phyloP scores from a whole-genome alignment of 306 rosid genomes.

The Quercus wislizeni region DNA sequence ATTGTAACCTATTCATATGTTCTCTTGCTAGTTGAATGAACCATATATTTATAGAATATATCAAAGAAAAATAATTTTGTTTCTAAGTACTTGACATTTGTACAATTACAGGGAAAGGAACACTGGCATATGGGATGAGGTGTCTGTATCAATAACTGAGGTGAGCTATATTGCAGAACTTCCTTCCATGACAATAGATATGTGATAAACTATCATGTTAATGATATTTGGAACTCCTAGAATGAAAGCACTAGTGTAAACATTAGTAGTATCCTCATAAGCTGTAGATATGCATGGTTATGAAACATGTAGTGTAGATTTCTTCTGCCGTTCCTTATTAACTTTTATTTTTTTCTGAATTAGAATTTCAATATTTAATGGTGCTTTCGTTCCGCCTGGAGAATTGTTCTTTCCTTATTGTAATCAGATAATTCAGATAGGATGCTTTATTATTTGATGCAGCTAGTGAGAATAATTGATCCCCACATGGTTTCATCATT shows the following conservation, averaged over 20 bases:
- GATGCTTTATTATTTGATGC: constrained; percentile 38
- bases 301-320: constrained; percentile 8
- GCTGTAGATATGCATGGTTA: not conserved
- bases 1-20: not conserved
- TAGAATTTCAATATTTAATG: constrained; percentile 13
- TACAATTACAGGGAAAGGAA: constrained; percentile 74
- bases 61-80: constrained; percentile 1
- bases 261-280: not conserved
- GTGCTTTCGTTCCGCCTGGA: constrained; percentile 18
- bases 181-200: constrained; percentile 13
- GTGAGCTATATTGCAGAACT: constrained; percentile 47
- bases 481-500: constrained; percentile 93
- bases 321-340: constrained; percentile 1
- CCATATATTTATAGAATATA: constrained; percentile 3
- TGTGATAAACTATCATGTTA: not conserved
- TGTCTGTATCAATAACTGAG: constrained; percentile 75
- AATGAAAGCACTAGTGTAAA: not conserved
- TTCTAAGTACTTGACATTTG: constrained; percentile 23
- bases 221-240: not conserved
- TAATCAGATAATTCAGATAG: not conserved
- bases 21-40: not conserved
- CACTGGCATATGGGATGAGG: constrained; percentile 98
- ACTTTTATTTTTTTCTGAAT: constrained; percentile 6
- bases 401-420: constrained; percentile 20
- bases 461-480: constrained; percentile 87